Evolutionary conservation across 257 asterid species (phyloP).

Genomic region (Ocimum tenuiflorum): DNA sequence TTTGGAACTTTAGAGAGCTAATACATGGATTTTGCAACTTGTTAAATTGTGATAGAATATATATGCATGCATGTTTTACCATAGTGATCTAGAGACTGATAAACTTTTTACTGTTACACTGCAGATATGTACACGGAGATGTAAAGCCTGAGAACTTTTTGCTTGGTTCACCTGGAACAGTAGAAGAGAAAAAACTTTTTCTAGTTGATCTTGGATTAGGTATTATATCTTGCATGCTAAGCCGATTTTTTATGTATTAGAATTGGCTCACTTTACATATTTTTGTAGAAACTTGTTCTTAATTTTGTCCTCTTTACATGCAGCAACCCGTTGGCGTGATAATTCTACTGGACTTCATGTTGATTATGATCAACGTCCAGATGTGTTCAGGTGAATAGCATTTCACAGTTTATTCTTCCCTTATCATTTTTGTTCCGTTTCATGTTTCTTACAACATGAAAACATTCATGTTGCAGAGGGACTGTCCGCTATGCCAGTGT

Average conservation of each 20-base stretch:
- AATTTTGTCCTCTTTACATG: not conserved
- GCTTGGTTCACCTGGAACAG: constrained; percentile 52
- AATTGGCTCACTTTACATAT: not conserved
- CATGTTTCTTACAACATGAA: constrained; percentile 8
- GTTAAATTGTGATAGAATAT: not conserved
- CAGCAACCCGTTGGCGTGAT: constrained; percentile 80
- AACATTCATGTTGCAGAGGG: constrained; percentile 46
- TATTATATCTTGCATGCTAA: constrained; percentile 18
- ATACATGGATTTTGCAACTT: not conserved
- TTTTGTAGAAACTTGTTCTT: not conserved
- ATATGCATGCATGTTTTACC: too few relatives aligned
- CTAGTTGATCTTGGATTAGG: constrained; percentile 70
- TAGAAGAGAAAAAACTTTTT: constrained; percentile 48
- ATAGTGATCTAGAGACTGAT: not conserved
- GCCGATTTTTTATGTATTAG: not conserved
- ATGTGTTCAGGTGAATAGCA: constrained; percentile 52
- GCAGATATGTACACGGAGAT: constrained; percentile 58
- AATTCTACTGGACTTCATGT: constrained; percentile 47
- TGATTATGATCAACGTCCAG: constrained; percentile 82
- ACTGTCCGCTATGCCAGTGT: constrained; percentile 85
- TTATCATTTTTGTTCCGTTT: not conserved
- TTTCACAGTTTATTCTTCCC: not conserved
- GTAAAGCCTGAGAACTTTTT: constrained; percentile 66
- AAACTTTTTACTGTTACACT: not conserved
- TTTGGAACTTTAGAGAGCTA: not conserved